A percentile compares a stretch with the other conserved stretches of the same genome.
phyloP scores from a whole-genome alignment of 495 filamentous ascomycete species.

The Achaetomiella virescens region DNA sequence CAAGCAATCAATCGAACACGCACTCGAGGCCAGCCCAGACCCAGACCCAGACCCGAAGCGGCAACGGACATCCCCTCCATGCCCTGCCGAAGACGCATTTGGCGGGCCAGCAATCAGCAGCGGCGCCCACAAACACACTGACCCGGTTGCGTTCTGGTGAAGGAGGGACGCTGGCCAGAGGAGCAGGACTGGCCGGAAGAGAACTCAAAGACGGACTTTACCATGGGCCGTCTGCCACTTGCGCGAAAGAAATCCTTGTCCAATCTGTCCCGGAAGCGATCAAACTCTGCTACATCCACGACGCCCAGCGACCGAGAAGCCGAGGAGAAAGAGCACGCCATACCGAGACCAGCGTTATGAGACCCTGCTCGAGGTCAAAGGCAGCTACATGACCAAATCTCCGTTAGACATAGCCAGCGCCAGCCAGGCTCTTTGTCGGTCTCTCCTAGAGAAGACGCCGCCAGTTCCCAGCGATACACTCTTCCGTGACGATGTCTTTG shows the following conservation, averaged over 20 bases:
- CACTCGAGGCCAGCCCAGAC: slow-evolving; percentile 6
- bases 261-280: no score
- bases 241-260: no score
- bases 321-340: slow-evolving; percentile 31
- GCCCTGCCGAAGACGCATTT: slow-evolving; percentile 1
- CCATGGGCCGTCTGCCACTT: slow-evolving; percentile 2
- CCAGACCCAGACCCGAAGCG: slow-evolving; percentile 9
- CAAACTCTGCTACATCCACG: slow-evolving; percentile 4
- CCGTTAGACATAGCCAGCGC: slow-evolving; percentile 24
- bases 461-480: slow-evolving; percentile 28
- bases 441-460: slow-evolving; percentile 29
- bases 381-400: no score
- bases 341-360: no score
- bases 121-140: slow-evolving; percentile 4
- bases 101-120: slow-evolving; percentile 8
- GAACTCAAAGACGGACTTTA: slow-evolving; percentile 1
- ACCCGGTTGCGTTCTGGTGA: slow-evolving; percentile 10
- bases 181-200: slow-evolving; percentile 13
- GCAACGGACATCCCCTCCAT: slow-evolving; percentile 7
- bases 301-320: slow-evolving; percentile 13
- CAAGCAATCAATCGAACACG: slow-evolving; percentile 14
- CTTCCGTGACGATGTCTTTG: slow-evolving; percentile 35
- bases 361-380: no score
- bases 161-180: slow-evolving; percentile 10
- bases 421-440: slow-evolving; percentile 27